phyloP scores from a whole-genome alignment of 495 filamentous ascomycete species.

The Neurospora sp. region DNA sequence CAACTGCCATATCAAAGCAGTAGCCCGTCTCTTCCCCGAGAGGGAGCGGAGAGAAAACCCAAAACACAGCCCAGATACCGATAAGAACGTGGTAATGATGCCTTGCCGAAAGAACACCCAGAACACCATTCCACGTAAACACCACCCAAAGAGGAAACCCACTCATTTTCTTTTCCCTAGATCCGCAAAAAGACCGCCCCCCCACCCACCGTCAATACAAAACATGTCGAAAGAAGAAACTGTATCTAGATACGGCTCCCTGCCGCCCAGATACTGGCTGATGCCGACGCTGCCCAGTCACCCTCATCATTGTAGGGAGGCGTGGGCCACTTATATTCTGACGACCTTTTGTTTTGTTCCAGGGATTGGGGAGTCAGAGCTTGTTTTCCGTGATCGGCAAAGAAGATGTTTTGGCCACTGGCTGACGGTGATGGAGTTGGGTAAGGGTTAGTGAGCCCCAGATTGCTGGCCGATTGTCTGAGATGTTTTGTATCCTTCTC shows the following conservation, averaged over 20 bases:
- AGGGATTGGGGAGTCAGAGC: conserved; percentile 48
- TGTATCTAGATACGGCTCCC: conserved; percentile 41
- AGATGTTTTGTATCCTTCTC: conserved; percentile 41
- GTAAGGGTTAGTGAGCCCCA: conserved; percentile 66
- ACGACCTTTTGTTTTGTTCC: conserved; percentile 40
- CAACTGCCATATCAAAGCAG: background rate
- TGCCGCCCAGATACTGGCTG: conserved; percentile 65
- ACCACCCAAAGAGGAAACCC: conserved; percentile 1
- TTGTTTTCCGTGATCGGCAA: conserved; percentile 51
- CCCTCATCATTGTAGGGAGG: conserved; percentile 73
- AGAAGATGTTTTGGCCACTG: conserved; percentile 62
- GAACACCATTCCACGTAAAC: conserved; percentile 13
- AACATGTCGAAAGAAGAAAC: background rate
- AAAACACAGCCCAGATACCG: conserved; percentile 2
- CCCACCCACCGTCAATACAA: background rate
- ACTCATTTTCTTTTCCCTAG: background rate
- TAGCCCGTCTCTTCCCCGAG: background rate
- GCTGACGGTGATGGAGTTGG: conserved; percentile 86
- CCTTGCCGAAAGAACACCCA: conserved; percentile 1
- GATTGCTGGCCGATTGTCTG: conserved; percentile 47
- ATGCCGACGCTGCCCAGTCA: conserved; percentile 76
- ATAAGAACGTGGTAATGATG: background rate
- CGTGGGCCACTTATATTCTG: conserved; percentile 80
- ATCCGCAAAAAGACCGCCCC: conserved; percentile 5
- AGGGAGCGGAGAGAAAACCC: conserved; percentile 10